Base-by-base conservation (phyloP, 257 asterid species). In the Parsonsia alboflavescens region DNA sequence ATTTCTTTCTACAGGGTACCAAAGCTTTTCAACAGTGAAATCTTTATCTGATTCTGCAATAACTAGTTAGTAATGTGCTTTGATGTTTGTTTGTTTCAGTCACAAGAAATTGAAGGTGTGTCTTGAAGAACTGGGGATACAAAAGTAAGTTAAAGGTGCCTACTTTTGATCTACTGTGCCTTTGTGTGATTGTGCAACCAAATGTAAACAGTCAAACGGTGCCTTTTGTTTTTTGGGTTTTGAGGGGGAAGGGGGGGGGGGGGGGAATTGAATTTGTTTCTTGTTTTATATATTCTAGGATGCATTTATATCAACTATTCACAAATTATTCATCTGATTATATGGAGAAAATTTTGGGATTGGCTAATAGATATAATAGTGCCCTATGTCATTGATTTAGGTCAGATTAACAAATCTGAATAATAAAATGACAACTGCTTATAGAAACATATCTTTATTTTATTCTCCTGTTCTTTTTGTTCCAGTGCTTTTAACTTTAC, bases 1-100 rank as follows among this genome's bases (percentile, higher is more conserved):
- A 82, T 95, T 89, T 80, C 92, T 95, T 77, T 89, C 98, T 52
- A 88, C 85, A 80, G 97, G 97, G 99, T 95, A 92, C 71, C 69
- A 71, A 65, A 72, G 74, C 68, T 69, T 63, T 72, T 22, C 66
- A 74, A 75, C 59, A 76, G 65, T 67, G 26, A 63, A 67, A 70
- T 77, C 74, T 49, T 76, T 45, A 46, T 22, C 70, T 44, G 57
- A 28, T 49, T 82, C 46, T 54, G 61, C 4, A 68, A 53, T 66
- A 46, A 61, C 24, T 73, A 24, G 53, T 30, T 45, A 63, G 71
- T 67, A 71, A 19, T 74, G 45, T 73, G 41, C 72, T 81, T 76
- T 78, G 70, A 71, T 70, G 71, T 68, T 58, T 72, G 69, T 42
- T 70, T 84, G 57, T 79, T 84, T 73, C 89, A 95, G 99, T 88